Base-by-base conservation (phyloP, 768 basidiomycete species). In the Pisolithus microcarpus region DNA sequence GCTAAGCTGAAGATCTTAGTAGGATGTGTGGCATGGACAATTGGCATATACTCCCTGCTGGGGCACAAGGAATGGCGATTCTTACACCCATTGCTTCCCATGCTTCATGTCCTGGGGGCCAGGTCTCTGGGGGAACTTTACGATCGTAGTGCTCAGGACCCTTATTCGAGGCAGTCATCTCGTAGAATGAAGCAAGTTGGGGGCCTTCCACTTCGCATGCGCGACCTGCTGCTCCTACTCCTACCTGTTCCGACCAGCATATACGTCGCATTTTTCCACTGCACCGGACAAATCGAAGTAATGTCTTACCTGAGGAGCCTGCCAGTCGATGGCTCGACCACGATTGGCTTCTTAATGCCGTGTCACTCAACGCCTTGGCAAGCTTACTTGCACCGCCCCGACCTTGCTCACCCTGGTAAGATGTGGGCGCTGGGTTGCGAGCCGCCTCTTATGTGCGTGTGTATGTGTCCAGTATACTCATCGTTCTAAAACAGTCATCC, bases 1-100 rank as follows among this genome's bases (percentile, higher is more conserved):
- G 52, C 55, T 43, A 70, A 68, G 24, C 40, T 76, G 23, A 66
- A 58, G 39, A 72, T 69, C 18, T 73, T 91, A 61, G 65, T 81
- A 0, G 70, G 67, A 74, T 23, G 67, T 47, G 57, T 85, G 2
- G 54, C 70, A 18, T 91, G 87, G 85, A 82, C 85, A 0, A 64
- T 84, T 28, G 59, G 61, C 2, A 63, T 86, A 6, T 92, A 90
- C 64, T 97, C 95, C 7, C 54, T 87, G 3, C 76, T 87, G 2
- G 85, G 87, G 1, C 96, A 99, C 72, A 98, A 98, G 61, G 96
- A 99, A 74, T 97, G 93, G 92, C 78, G 96, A 7, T 98, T 99
- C 70, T 71, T 98, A 7, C 94, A 97, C 56, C 93, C 95, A 0
- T 65, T 97, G 18, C 73, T 98, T 4, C 94, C 96, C 1, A 67